Conservation (phyloP, 352 stramenopile species). For the Pythium chondricola region DNA sequence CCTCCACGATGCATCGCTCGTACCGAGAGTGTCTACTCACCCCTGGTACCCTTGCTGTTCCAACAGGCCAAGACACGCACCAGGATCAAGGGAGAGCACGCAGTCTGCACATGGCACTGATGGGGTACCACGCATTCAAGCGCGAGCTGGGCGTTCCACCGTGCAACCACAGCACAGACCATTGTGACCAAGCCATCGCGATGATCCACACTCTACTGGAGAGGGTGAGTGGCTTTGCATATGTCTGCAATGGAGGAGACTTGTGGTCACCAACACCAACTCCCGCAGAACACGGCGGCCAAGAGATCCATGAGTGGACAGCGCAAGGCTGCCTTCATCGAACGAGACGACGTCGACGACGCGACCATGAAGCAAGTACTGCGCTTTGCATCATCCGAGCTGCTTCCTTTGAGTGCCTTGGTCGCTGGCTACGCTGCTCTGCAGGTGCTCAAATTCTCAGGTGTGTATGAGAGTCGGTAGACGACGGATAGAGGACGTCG, state of each 20-base stretch:
- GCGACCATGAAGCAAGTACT: conserved; percentile 13
- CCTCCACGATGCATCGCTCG: conserved; percentile 15
- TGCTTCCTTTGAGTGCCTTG: conserved; percentile 27
- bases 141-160: conserved; percentile 17
- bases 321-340: background rate
- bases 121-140: conserved; percentile 12
- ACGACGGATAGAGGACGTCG: too few relatives aligned
- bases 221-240: conserved; percentile 4
- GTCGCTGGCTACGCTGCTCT: conserved; percentile 25
- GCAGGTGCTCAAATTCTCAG: conserved; percentile 22
- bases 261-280: background rate
- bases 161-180: conserved; percentile 10
- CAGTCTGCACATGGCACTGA: conserved; percentile 17
- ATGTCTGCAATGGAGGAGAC: too few relatives aligned
- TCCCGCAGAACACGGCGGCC: background rate
- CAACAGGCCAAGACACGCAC: background rate
- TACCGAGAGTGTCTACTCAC: conserved; percentile 11
- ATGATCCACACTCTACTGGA: conserved; percentile 7
- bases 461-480: background rate
- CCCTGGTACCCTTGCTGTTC: background rate
- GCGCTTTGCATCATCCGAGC: conserved; percentile 24
- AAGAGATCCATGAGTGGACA: background rate
- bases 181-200: conserved; percentile 6
- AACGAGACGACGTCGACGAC: conserved; percentile 6
- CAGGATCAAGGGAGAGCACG: conserved; percentile 4